Base-by-base conservation (phyloP, 2,329 filamentous ascomycete genomes). In the Thelonectria blattea region DNA sequence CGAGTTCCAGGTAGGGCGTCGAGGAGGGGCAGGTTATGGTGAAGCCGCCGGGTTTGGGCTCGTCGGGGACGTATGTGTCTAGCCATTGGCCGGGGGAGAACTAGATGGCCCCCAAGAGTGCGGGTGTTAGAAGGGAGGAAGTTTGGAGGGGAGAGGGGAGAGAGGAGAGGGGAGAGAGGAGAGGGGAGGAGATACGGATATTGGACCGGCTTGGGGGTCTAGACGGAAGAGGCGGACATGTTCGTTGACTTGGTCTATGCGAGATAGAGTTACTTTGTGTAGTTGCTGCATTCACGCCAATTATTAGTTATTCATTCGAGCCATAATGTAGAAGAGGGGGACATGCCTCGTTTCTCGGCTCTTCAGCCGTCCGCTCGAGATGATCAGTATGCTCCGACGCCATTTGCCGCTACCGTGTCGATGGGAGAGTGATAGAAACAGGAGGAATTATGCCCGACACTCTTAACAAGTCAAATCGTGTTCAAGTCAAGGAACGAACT, bases 81-180 rank as follows among this genome's bases (percentile, higher is more conserved):
- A 97, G 83, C 91, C 92, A 97, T 80, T 96, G 93, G 55, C 93
- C 93, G 5, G 93, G 87, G 6, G 88, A 81, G 76, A 95, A 96
- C 83, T 91, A 74, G 10, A 34, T 5, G 10, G 9, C 10, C 4
- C 9, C 9, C 3, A 14, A 11, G 10, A 11, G 4, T 34, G 9
- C 32, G n/a, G n/a, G 14, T 34, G 9, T 14, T 14, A 34, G 32
- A 11, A 17, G 18, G 10, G 20, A 6, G n/a, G 10, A 24, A 6
- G 22, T 6, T 24, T 24, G 22, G 22, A 24, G 6, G 3, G 22
- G 22, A n/a, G n/a, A n/a, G n/a, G n/a, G n/a, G n/a, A n/a, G n/a
- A n/a, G n/a, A n/a, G n/a, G n/a, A n/a, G n/a, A n/a, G n/a, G n/a
- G n/a, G 3, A 24, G 22, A 24, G 7, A 12, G 10, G 18, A 43